phyloP scores from a whole-genome alignment of 2,329 filamentous ascomycete genomes.

The Monilinia vaccinii-corymbosi region DNA sequence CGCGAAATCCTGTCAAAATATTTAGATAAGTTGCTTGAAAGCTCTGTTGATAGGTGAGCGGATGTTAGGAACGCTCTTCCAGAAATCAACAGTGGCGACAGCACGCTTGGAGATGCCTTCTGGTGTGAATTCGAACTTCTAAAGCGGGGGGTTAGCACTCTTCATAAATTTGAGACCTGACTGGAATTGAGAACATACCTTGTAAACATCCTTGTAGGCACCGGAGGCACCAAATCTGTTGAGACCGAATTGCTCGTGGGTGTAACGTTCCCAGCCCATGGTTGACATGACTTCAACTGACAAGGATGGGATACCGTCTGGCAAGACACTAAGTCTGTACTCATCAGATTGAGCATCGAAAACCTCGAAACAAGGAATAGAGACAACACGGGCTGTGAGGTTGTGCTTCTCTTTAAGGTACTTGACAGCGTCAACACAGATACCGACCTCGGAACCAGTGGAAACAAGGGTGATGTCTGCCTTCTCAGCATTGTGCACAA shows the following conservation, averaged over 20 bases:
- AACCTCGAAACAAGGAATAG: slow-evolving; percentile 92
- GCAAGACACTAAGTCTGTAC: slow-evolving; percentile 86
- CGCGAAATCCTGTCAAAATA: neutral
- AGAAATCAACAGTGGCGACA: slow-evolving; percentile 87
- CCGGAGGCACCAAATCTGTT: slow-evolving; percentile 98
- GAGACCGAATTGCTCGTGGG: slow-evolving; percentile 97
- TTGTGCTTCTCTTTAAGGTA: slow-evolving; percentile 81
- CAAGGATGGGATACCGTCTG: slow-evolving; percentile 85
- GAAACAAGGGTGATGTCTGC: slow-evolving; percentile 85
- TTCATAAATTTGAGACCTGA: slow-evolving; percentile 8
- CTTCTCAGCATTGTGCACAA: slow-evolving; percentile 72
- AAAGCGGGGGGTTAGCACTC: slow-evolving; percentile 33
- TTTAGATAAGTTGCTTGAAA: slow-evolving; percentile 93
- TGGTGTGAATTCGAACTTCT: slow-evolving; percentile 99
- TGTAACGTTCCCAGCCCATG: slow-evolving; percentile 97
- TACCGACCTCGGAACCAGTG: slow-evolving; percentile 91
- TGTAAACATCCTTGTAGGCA: slow-evolving; percentile 96
- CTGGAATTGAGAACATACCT: slow-evolving; percentile 43
- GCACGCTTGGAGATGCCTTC: slow-evolving; percentile 96
- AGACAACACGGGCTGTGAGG: slow-evolving; percentile 84
- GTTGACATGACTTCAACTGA: slow-evolving; percentile 96
- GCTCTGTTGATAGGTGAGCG: slow-evolving; percentile 95
- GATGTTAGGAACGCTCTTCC: slow-evolving; percentile 84
- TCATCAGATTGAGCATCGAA: slow-evolving; percentile 92
- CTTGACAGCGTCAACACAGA: slow-evolving; percentile 89